Percentiles rank a stretch among this genome's conserved stretches.
Evolutionary conservation across 257 asterid species (phyloP).

Genomic region (Salvia miltiorrhiza): DNA sequence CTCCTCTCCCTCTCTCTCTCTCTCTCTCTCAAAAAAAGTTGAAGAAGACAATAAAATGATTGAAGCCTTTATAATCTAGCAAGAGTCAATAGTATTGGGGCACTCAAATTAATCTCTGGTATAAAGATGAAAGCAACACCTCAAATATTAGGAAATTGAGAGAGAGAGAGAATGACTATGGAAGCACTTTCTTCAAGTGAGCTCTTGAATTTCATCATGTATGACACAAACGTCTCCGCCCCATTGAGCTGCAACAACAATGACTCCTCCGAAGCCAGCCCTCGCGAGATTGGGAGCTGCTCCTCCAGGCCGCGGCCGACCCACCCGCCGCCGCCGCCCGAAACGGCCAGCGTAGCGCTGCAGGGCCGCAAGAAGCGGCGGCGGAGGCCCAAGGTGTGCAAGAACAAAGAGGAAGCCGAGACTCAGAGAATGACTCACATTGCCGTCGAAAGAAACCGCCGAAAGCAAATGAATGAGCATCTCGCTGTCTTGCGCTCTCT

Average conservation of each 20-base stretch:
- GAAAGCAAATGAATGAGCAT: slow-evolving; percentile 94
- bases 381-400: slow-evolving; percentile 66
- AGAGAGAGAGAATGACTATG: slow-evolving; percentile 50
- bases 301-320: slow-evolving; percentile 16
- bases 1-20: no score
- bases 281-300: slow-evolving; percentile 24
- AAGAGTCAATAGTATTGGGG: slow-evolving; percentile 61
- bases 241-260: slow-evolving; percentile 32
- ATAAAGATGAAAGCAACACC: slow-evolving; percentile 32
- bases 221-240: slow-evolving; percentile 41
- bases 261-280: slow-evolving; percentile 27
- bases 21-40: no score
- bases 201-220: slow-evolving; percentile 73
- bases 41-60: slow-evolving; percentile 65
- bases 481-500: slow-evolving; percentile 83
- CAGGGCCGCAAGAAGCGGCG: slow-evolving; percentile 73
- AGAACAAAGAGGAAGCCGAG: slow-evolving; percentile 90
- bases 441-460: slow-evolving; percentile 88
- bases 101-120: slow-evolving; percentile 40
- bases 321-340: slow-evolving; percentile 19
- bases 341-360: background rate
- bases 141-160: background rate
- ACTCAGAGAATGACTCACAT: slow-evolving; percentile 97
- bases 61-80: slow-evolving; percentile 43
- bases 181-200: slow-evolving; percentile 79